These are phyloP conservation scores for Heimioporus punctisporus DNA, from an alignment of 1,284 basidiomycete genomes.

Conservation along the genomic window DNA sequence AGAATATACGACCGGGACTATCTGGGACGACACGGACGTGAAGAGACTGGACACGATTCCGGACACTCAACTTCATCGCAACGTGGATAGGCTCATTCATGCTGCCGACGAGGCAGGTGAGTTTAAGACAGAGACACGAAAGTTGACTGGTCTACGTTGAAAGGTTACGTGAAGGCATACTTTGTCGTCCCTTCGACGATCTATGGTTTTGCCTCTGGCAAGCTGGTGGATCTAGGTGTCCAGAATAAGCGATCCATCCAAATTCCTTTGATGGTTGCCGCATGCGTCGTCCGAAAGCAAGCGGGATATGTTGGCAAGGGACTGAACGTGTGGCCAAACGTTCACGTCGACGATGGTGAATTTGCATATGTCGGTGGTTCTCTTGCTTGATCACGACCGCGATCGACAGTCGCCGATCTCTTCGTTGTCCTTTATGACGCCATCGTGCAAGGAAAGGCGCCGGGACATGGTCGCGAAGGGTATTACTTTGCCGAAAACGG, in stretches of 20 bases:
- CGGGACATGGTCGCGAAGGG: constrained; percentile 50
- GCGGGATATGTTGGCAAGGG: constrained; percentile 31
- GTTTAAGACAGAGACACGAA: not conserved
- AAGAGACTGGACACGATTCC: constrained; percentile 42
- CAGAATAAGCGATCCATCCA: constrained; percentile 40
- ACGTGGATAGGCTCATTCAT: constrained; percentile 42
- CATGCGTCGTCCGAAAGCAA: constrained; percentile 32
- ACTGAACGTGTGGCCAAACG: constrained; percentile 25
- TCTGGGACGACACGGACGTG: constrained; percentile 45
- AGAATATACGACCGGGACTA: constrained; percentile 30
- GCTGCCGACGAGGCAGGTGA: constrained; percentile 45
- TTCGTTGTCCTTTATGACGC: constrained; percentile 35
- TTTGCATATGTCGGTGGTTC: not conserved
- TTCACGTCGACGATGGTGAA: constrained; percentile 32
- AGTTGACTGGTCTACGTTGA: not conserved
- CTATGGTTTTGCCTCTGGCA: constrained; percentile 39
- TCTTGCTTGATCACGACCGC: too few relatives aligned
- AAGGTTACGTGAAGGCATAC: constrained; percentile 41
- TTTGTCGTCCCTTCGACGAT: constrained; percentile 43
- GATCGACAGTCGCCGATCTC: constrained; percentile 27
- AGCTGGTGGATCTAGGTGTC: constrained; percentile 38
- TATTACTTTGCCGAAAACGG: constrained; percentile 53
- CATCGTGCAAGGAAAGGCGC: constrained; percentile 27
- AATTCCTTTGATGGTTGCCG: constrained; percentile 34
- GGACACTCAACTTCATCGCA: constrained; percentile 38